Conservation (phyloP, 1,284 basidiomycete species). For the Ustilago curta region DNA sequence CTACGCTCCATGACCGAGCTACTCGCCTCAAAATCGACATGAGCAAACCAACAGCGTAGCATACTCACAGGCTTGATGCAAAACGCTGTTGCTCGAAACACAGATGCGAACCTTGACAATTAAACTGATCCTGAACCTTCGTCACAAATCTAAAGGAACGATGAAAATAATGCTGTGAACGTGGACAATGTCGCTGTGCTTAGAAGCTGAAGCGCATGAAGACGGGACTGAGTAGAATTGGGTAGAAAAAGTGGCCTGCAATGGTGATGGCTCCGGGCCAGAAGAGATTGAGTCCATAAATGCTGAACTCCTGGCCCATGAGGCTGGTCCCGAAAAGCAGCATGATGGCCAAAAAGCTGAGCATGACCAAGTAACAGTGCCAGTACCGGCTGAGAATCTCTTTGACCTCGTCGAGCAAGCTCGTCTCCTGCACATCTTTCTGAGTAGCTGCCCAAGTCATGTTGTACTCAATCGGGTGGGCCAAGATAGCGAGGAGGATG, state of each 20-base stretch:
- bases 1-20: no score
- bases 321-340: constrained; percentile 74
- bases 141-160: constrained; percentile 1
- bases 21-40: no score
- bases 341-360: constrained; percentile 76
- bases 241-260: constrained; percentile 46
- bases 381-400: constrained; percentile 73
- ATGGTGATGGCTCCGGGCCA: constrained; percentile 35
- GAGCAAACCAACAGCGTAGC: no score
- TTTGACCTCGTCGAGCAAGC: constrained; percentile 87
- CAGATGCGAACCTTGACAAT: not conserved
- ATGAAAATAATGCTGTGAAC: no score
- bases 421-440: constrained; percentile 68
- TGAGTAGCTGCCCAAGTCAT: constrained; percentile 76
- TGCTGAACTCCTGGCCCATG: constrained; percentile 76
- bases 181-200: constrained; percentile 10
- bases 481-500: constrained; percentile 79
- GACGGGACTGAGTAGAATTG: constrained; percentile 46
- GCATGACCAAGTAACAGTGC: constrained; percentile 72
- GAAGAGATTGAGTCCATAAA: constrained; percentile 40
- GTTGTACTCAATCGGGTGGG: constrained; percentile 84
- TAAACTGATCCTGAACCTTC: not conserved
- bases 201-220: constrained; percentile 57
- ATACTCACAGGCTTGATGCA: no score
- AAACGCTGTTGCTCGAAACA: not conserved